These are phyloP conservation scores for Exophiala mesophila DNA, from an alignment of 2,329 filamentous ascomycete species.

Conservation along the genomic window DNA sequence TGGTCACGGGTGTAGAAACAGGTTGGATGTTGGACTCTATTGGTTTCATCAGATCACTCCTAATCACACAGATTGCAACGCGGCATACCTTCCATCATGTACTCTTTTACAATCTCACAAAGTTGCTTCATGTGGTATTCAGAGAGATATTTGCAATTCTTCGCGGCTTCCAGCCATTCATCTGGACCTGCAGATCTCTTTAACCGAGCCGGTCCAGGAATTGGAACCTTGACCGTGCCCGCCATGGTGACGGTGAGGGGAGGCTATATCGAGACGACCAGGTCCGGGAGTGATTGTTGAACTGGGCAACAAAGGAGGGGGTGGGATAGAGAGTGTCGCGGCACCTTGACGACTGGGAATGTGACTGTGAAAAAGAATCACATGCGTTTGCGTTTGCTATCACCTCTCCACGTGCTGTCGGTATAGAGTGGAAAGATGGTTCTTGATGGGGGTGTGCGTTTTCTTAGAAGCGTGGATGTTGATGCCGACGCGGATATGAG, in stretches of 20 bases:
- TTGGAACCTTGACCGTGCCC: constrained; percentile 55
- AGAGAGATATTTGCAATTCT: constrained; percentile 94
- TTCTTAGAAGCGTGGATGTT: too few relatives aligned
- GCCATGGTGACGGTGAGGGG: constrained; percentile 17
- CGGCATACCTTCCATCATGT: constrained; percentile 92
- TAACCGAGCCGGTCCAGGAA: constrained; percentile 84
- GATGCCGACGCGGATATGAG: too few relatives aligned
- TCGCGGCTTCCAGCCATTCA: constrained; percentile 95
- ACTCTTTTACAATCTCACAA: constrained; percentile 98
- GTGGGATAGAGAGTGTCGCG: too few relatives aligned
- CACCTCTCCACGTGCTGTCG: too few relatives aligned
- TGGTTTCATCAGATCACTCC: neutral
- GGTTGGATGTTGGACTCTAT: constrained; percentile 97
- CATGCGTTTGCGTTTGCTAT: too few relatives aligned
- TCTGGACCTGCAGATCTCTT: constrained; percentile 79
- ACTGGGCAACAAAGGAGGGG: too few relatives aligned
- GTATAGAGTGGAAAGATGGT: too few relatives aligned
- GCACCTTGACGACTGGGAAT: neutral
- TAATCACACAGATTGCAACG: neutral
- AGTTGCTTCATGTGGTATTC: constrained; percentile 97
- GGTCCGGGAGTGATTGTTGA: too few relatives aligned
- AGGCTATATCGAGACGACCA: too few relatives aligned
- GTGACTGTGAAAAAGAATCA: neutral
- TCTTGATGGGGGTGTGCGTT: too few relatives aligned
- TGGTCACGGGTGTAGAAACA: constrained; percentile 91